Percentiles rank a stretch among this genome's conserved stretches.
Evolutionary conservation across 2,329 filamentous ascomycete genomes (phyloP).

Genomic region (Aspergillus flavus): DNA sequence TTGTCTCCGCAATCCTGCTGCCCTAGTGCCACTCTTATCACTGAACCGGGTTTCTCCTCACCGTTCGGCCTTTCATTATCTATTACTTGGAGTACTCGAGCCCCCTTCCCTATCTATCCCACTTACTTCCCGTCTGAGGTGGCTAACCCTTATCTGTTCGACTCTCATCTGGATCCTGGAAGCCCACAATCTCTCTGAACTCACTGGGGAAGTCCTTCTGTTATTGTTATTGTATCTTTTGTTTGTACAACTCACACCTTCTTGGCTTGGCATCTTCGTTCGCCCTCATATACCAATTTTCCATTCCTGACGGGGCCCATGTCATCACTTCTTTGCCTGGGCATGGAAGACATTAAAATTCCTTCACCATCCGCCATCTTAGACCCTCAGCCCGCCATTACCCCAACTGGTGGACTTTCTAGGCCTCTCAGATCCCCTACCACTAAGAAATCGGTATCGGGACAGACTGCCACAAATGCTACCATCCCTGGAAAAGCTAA

Average conservation of each 20-base stretch:
- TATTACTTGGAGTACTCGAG: constrained; percentile 15
- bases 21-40: constrained; percentile 26
- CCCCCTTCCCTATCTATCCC: constrained; percentile 17
- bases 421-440: constrained; percentile 29
- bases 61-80: constrained; percentile 23
- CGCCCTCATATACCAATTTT: neutral
- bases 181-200: neutral
- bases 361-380: constrained; percentile 61
- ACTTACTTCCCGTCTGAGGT: constrained; percentile 11
- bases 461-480: constrained; percentile 8
- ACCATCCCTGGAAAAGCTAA: constrained; percentile 59
- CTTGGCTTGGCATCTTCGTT: neutral
- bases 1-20: constrained; percentile 26
- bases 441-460: constrained; percentile 23
- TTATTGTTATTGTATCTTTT: neutral
- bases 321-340: constrained; percentile 24
- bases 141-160: constrained; percentile 20
- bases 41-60: constrained; percentile 26
- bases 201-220: neutral
- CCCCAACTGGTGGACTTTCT: constrained; percentile 28
- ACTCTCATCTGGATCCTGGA: neutral
- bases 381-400: constrained; percentile 34
- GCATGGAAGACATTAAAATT: constrained; percentile 63
- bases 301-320: constrained; percentile 11
- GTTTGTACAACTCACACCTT: constrained; percentile 2